phyloP scores from a whole-genome alignment of 306 rosid genomes.

The Glycine latifolia region DNA sequence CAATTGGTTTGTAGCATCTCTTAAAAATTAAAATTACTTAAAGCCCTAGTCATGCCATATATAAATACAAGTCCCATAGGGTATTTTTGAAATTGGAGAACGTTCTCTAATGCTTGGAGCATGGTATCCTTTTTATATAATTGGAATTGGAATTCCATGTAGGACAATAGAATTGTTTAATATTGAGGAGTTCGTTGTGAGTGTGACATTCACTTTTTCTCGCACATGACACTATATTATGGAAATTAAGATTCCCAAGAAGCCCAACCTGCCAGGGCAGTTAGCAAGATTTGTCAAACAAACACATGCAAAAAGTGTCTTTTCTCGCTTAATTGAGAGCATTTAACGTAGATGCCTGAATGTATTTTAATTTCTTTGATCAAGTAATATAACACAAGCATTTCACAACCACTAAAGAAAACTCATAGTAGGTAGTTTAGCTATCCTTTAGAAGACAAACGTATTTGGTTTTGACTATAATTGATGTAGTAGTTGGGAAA shows the following conservation, averaged over 20 bases:
- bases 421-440: slow-evolving; percentile 46
- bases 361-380: slow-evolving; percentile 25
- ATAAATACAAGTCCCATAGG: slow-evolving; percentile 31
- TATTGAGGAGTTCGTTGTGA: slow-evolving; percentile 35
- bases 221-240: slow-evolving; percentile 19
- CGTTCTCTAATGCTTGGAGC: slow-evolving; percentile 1
- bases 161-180: slow-evolving; percentile 50
- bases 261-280: slow-evolving; percentile 49
- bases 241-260: neutral
- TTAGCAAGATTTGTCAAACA: slow-evolving; percentile 64
- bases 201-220: slow-evolving; percentile 11
- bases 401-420: neutral
- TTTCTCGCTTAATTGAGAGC: slow-evolving; percentile 42
- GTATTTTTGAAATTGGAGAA: slow-evolving; percentile 43
- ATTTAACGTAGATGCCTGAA: slow-evolving; percentile 27
- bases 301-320: slow-evolving; percentile 63
- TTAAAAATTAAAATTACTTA: slow-evolving; percentile 37
- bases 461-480: slow-evolving; percentile 53
- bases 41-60: slow-evolving; percentile 23
- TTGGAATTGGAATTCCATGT: slow-evolving; percentile 58
- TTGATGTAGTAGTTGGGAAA: slow-evolving; percentile 42
- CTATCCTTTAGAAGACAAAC: slow-evolving; percentile 35
- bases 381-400: neutral
- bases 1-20: slow-evolving; percentile 36
- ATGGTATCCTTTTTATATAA: neutral